phyloP scores from a whole-genome alignment of 768 basidiomycete genomes.

The Lentinula guzmanii region DNA sequence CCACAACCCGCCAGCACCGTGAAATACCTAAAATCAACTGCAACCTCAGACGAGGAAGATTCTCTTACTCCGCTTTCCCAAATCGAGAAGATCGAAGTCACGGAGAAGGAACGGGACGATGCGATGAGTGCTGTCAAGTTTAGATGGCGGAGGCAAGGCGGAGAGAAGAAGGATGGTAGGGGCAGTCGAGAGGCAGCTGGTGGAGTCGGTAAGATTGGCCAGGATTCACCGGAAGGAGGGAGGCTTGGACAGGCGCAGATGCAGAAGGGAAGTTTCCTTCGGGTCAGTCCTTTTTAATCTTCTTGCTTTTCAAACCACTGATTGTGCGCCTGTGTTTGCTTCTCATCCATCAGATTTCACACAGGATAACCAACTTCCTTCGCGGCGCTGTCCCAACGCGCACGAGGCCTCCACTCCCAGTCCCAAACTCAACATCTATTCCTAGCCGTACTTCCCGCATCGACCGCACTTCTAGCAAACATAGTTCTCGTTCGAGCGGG shows the following conservation, averaged over 20 bases:
- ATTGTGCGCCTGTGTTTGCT: not conserved
- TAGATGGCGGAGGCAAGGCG: slow-evolving; percentile 35
- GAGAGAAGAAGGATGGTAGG: slow-evolving; percentile 27
- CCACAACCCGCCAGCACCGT: not conserved
- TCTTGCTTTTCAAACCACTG: not conserved
- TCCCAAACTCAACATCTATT: not conserved
- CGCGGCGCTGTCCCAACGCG: not conserved
- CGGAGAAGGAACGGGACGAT: slow-evolving; percentile 69
- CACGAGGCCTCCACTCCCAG: not conserved
- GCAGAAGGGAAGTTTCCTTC: not conserved
- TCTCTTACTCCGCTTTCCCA: not conserved
- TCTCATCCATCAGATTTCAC: not conserved
- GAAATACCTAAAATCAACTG: not conserved
- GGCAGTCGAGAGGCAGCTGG: not conserved
- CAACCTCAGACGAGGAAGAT: slow-evolving; percentile 12
- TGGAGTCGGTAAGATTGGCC: not conserved
- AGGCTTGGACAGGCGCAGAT: no score
- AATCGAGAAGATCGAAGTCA: slow-evolving; percentile 37
- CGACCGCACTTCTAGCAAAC: not conserved
- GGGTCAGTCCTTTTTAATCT: not conserved
- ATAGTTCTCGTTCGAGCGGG: not conserved
- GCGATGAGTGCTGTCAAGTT: slow-evolving; percentile 67
- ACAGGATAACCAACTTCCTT: not conserved
- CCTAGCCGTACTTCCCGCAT: not conserved
- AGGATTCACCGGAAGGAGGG: not conserved